Percentiles rank a stretch among this genome's conserved stretches.
phyloP scores from a whole-genome alignment of 345 rosid species.

The Rhodomyrtus tomentosa region DNA sequence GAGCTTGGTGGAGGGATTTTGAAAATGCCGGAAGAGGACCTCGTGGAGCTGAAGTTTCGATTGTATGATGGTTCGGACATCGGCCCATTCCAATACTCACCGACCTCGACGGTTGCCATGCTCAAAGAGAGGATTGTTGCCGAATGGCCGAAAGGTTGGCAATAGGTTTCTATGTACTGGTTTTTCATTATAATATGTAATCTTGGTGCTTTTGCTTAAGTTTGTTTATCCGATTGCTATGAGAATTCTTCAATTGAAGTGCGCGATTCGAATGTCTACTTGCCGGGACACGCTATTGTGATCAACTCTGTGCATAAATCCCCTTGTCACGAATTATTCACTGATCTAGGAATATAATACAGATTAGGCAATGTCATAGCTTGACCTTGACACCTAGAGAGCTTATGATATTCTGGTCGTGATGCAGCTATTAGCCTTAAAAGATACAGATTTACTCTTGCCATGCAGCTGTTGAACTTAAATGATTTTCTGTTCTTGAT shows the following conservation, averaged over 20 bases:
- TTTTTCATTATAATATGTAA: background rate
- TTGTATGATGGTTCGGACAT: slow-evolving; percentile 87
- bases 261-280: background rate
- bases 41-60: slow-evolving; percentile 78
- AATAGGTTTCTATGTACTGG: background rate
- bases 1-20: slow-evolving; percentile 8
- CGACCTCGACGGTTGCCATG: slow-evolving; percentile 60
- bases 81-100: slow-evolving; percentile 79
- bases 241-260: background rate
- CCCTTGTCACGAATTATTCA: background rate
- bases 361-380: background rate
- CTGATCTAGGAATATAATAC: background rate
- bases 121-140: slow-evolving; percentile 74
- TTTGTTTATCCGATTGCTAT: background rate
- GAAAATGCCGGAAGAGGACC: slow-evolving; percentile 77
- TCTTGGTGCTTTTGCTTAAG: background rate
- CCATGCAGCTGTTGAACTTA: background rate
- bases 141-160: slow-evolving; percentile 89
- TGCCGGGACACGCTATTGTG: background rate
- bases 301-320: background rate
- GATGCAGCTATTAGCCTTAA: background rate
- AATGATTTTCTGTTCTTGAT: background rate
- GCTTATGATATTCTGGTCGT: background rate
- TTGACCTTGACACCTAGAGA: background rate
- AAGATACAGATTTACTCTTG: background rate